Evolutionary conservation across 495 filamentous ascomycete genomes (phyloP).

Genomic region (Stereocaulon alpinum): DNA sequence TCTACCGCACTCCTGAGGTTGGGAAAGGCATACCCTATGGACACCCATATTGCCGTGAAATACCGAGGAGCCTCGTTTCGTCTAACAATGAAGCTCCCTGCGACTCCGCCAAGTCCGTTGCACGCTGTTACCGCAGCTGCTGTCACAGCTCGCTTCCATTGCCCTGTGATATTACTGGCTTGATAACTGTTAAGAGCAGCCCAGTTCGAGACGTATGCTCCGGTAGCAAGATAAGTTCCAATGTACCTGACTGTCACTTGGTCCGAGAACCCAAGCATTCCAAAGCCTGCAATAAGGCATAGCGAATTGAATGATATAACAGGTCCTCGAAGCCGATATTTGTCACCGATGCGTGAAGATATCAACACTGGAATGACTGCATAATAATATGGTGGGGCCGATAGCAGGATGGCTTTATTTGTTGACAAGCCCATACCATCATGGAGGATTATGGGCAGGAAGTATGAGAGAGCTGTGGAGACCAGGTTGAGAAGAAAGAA

Average conservation of each 20-base stretch:
- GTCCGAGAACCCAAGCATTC: constrained; percentile 59
- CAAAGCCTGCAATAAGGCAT: constrained; percentile 60
- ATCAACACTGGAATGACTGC: constrained; percentile 59
- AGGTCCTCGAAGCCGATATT: constrained; percentile 52
- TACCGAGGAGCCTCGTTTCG: constrained; percentile 59
- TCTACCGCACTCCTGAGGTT: too few species aligned
- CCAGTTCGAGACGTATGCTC: constrained; percentile 73
- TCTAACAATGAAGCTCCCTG: constrained; percentile 64
- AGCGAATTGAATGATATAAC: constrained; percentile 66
- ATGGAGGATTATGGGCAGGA: constrained; percentile 62
- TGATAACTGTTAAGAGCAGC: constrained; percentile 66
- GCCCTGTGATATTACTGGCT: constrained; percentile 58
- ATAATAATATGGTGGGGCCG: constrained; percentile 70
- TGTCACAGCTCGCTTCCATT: constrained; percentile 69
- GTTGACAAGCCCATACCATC: constrained; percentile 61
- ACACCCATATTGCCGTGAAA: constrained; percentile 60
- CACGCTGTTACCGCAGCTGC: constrained; percentile 58
- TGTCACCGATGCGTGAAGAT: constrained; percentile 58
- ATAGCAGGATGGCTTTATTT: constrained; percentile 57
- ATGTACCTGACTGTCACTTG: constrained; percentile 63
- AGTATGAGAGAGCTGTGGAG: constrained; percentile 54
- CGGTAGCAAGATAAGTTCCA: constrained; percentile 65
- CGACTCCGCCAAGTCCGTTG: constrained; percentile 67
- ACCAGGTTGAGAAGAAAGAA: constrained; percentile 60
- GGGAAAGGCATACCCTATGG: constrained; percentile 37